These are phyloP conservation scores for Geotrichum phurueaensis DNA, from an alignment of 1,139 yeast species.

Conservation along the genomic window DNA sequence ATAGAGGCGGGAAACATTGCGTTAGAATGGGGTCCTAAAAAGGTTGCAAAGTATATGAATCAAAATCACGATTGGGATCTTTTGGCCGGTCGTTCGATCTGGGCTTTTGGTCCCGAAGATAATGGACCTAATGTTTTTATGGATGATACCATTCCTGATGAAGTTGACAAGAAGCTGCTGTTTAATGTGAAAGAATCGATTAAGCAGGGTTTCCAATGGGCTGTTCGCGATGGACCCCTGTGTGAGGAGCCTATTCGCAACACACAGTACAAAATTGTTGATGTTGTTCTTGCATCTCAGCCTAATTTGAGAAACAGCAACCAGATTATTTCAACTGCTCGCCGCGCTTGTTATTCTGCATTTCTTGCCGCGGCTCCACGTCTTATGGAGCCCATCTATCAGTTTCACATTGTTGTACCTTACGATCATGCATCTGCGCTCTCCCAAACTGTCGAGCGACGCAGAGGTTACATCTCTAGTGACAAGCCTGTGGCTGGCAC, in stretches of 20 bases:
- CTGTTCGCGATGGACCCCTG: slow-evolving; percentile 79
- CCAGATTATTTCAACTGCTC: slow-evolving; percentile 74
- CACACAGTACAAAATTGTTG: slow-evolving; percentile 66
- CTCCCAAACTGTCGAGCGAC: slow-evolving; percentile 47
- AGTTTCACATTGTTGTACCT: slow-evolving; percentile 54
- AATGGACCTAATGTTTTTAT: slow-evolving; percentile 54
- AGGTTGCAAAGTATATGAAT: slow-evolving; percentile 51
- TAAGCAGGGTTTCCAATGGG: slow-evolving; percentile 78
- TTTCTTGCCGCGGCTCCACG: slow-evolving; percentile 73
- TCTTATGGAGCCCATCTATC: slow-evolving; percentile 75
- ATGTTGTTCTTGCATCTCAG: slow-evolving; percentile 48
- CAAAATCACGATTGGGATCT: slow-evolving; percentile 73
- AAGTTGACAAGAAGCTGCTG: slow-evolving; percentile 55
- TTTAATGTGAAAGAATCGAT: slow-evolving; percentile 48
- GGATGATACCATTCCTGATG: slow-evolving; percentile 73
- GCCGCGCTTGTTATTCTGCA: slow-evolving; percentile 82
- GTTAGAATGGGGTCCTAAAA: slow-evolving; percentile 35
- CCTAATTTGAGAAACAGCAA: slow-evolving; percentile 52
- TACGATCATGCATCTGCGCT: slow-evolving; percentile 44
- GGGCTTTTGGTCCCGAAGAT: slow-evolving; percentile 71
- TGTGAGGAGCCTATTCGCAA: slow-evolving; percentile 77
- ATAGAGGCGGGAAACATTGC: slow-evolving; percentile 41
- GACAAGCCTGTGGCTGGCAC: slow-evolving; percentile 69
- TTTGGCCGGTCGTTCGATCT: slow-evolving; percentile 71
- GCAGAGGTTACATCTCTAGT: slow-evolving; percentile 60